These are phyloP conservation scores for Plantago lanceolata DNA, from an alignment of 305 asterid species.

Conservation along the genomic window DNA sequence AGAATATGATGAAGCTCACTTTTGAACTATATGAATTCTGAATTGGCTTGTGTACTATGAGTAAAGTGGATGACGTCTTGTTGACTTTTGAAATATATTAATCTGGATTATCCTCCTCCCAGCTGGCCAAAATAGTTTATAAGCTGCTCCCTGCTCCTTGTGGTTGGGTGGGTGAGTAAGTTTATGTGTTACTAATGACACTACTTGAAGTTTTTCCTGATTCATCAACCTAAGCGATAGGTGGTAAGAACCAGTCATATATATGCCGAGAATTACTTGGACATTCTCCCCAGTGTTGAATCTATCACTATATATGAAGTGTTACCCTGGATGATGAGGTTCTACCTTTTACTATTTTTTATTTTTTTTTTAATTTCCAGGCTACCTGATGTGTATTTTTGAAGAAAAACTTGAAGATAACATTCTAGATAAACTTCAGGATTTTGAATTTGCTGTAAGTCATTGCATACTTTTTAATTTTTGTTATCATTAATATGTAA, in stretches of 20 bases:
- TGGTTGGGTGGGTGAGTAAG: constrained; percentile 5
- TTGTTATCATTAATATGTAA: too few species aligned
- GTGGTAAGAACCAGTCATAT: too few species aligned
- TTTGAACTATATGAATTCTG: too few species aligned
- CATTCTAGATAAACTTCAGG: constrained; percentile 63
- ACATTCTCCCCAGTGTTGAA: too few species aligned
- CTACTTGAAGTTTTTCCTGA: neutral
- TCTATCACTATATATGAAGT: constrained; percentile 2
- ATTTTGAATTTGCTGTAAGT: constrained; percentile 84
- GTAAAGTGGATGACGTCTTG: neutral
- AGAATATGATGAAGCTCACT: too few species aligned
- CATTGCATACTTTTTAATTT: constrained; percentile 3
- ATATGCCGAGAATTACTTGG: too few species aligned
- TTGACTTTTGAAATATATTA: neutral
- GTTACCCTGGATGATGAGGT: constrained; percentile 12
- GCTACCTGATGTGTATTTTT: constrained; percentile 89
- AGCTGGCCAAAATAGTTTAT: neutral
- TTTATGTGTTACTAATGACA: constrained; percentile 1
- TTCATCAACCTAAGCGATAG: too few species aligned
- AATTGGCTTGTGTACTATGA: too few species aligned
- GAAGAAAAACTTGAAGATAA: constrained; percentile 67
- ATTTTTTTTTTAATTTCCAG: constrained; percentile 40
- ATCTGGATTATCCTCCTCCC: neutral
- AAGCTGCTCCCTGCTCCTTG: constrained; percentile 3
- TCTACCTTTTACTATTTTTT: neutral